A percentile compares a stretch with the other conserved stretches of the same genome.
These are phyloP conservation scores for Graphilbum ipis-grandicollis DNA, from an alignment of 2,329 filamentous ascomycete species.

Conservation along the genomic window DNA sequence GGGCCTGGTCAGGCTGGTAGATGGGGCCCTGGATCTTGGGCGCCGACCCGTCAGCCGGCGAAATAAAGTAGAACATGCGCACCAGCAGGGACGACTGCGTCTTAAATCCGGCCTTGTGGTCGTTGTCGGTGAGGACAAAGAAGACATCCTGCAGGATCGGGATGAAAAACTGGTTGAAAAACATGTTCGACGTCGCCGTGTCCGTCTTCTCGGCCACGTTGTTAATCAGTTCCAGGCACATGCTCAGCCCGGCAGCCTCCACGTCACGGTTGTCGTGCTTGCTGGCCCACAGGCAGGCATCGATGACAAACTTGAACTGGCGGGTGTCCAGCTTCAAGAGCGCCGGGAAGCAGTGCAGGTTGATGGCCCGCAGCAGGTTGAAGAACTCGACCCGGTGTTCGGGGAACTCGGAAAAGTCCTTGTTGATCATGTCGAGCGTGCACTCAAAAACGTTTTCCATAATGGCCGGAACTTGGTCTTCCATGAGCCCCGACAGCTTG, in stretches of 20 bases:
- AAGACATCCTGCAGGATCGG: slow-evolving; percentile 94
- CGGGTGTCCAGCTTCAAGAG: slow-evolving; percentile 85
- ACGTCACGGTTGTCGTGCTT: slow-evolving; percentile 99
- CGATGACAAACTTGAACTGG: slow-evolving; percentile 98
- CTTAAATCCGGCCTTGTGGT: slow-evolving; percentile 99
- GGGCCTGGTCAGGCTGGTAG: slow-evolving; percentile 70
- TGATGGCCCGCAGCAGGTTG: slow-evolving; percentile 89
- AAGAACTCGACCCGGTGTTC: slow-evolving; percentile 99
- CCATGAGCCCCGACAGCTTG: slow-evolving; percentile 90
- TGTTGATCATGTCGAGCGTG: slow-evolving; percentile 99
- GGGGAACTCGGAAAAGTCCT: slow-evolving; percentile 97
- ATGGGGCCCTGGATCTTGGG: slow-evolving; percentile 88
- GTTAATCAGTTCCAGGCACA: slow-evolving; percentile 93
- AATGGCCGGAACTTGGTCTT: slow-evolving; percentile 90
- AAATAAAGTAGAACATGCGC: slow-evolving; percentile 92
- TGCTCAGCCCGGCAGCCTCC: slow-evolving; percentile 87
- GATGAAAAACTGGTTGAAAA: slow-evolving; percentile 97
- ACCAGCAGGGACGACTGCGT: slow-evolving; percentile 87
- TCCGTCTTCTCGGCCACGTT: slow-evolving; percentile 94
- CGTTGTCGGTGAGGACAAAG: slow-evolving; percentile 91
- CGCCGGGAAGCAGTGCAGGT: slow-evolving; percentile 89
- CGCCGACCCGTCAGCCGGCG: slow-evolving; percentile 45
- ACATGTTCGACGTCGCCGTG: slow-evolving; percentile 68
- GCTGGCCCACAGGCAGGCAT: slow-evolving; percentile 99
- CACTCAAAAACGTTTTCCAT: slow-evolving; percentile 99